phyloP scores from a whole-genome alignment of 1,139 yeast species.

The Hansenula lynferdii region DNA sequence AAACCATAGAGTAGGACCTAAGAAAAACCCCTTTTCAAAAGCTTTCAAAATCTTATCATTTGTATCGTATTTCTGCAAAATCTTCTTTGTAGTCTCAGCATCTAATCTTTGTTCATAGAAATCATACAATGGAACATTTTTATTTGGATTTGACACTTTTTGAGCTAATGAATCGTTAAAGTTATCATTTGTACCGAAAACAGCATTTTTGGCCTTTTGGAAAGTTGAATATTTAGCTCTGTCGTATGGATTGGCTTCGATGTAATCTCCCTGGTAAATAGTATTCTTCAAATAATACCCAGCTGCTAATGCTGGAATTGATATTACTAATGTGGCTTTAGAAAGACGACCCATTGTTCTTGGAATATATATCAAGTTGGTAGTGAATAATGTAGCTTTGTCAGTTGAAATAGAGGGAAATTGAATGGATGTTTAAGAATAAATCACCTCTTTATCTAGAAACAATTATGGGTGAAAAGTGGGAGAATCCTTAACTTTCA shows the following conservation, averaged over 20 bases:
- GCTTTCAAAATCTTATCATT: conserved; percentile 16
- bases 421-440: too few species aligned
- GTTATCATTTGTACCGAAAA: conserved; percentile 10
- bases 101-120: conserved; percentile 17
- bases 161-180: conserved; percentile 4
- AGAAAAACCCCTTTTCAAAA: conserved; percentile 16
- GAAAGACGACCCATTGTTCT: neutral
- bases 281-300: conserved; percentile 4
- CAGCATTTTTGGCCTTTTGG: conserved; percentile 5
- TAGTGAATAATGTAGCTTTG: too few species aligned
- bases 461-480: too few species aligned
- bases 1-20: conserved; percentile 19
- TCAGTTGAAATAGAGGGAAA: too few species aligned
- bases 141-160: conserved; percentile 15
- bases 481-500: too few species aligned
- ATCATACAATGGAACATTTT: conserved; percentile 12
- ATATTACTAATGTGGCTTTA: neutral
- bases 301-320: conserved; percentile 1
- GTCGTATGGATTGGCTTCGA: conserved; percentile 14
- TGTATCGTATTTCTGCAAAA: conserved; percentile 14
- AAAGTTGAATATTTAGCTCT: conserved; percentile 1
- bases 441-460: too few species aligned
- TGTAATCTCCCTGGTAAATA: conserved; percentile 15
- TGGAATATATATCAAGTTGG: too few species aligned
- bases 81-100: conserved; percentile 11